Evolutionary conservation across 2,329 filamentous ascomycete species (phyloP).

Genomic region (Aspergillus sp.): DNA sequence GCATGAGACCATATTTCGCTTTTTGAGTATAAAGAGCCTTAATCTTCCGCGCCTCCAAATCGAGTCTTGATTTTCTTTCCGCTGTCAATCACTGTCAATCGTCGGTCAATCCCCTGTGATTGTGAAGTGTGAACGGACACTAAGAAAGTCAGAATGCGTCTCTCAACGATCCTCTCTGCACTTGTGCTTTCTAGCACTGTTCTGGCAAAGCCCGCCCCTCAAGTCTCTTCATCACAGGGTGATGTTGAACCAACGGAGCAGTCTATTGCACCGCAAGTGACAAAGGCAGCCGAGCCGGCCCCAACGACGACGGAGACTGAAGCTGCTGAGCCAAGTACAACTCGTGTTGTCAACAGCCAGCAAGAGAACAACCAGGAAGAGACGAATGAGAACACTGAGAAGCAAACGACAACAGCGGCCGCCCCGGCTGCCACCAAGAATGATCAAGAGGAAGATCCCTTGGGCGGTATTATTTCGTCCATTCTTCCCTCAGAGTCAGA

Average conservation of each 20-base stretch:
- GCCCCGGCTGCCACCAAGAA: constrained; percentile 2
- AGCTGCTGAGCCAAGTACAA: constrained; percentile 3
- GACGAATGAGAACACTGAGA: not conserved
- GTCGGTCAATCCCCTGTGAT: constrained; percentile 17
- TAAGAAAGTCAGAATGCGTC: constrained; percentile 23
- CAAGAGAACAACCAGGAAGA: constrained; percentile 7
- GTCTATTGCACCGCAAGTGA: constrained; percentile 11
- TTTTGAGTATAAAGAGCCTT: constrained; percentile 18
- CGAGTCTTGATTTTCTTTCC: constrained; percentile 6
- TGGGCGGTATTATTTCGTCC: not conserved
- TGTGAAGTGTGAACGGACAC: constrained; percentile 15
- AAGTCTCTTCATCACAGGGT: constrained; percentile 18
- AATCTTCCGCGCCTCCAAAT: constrained; percentile 9
- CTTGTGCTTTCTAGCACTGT: constrained; percentile 24
- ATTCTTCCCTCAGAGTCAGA: not conserved
- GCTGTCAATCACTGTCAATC: constrained; percentile 18
- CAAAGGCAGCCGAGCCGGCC: not conserved
- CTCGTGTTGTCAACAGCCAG: not conserved
- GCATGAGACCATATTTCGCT: constrained; percentile 6
- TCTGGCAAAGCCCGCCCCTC: constrained; percentile 20
- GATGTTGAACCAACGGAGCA: constrained; percentile 13
- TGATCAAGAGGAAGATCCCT: not conserved
- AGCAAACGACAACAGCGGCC: not conserved
- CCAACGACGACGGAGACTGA: constrained; percentile 6
- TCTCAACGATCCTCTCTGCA: constrained; percentile 20